Evolutionary conservation across 2,329 filamentous ascomycete species (phyloP).

Genomic region (Cladophialophora yegresii): DNA sequence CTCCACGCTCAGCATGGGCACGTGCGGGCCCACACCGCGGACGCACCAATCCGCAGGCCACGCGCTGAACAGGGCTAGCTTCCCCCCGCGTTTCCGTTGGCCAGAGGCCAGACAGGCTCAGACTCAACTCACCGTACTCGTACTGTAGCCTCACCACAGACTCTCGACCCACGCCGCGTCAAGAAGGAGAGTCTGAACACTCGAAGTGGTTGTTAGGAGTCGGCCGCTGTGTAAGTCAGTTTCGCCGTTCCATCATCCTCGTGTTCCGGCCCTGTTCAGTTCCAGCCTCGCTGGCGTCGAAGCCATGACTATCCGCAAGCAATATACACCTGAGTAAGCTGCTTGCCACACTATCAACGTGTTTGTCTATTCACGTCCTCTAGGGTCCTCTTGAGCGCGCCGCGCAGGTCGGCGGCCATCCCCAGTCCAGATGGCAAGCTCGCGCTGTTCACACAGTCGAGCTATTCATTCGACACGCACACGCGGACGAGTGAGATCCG

Average conservation of each 20-base stretch:
- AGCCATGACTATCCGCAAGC: slow-evolving; percentile 30
- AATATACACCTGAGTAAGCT: slow-evolving; percentile 32
- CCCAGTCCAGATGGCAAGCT: slow-evolving; percentile 52
- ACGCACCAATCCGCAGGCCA: background rate
- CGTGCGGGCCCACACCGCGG: slow-evolving; percentile 13
- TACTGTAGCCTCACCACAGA: background rate
- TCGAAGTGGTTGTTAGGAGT: background rate
- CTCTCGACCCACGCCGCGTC: slow-evolving; percentile 1
- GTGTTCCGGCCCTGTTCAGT: background rate
- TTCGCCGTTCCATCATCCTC: background rate
- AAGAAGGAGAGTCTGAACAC: background rate
- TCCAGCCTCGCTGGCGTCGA: background rate
- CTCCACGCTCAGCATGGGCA: slow-evolving; percentile 8
- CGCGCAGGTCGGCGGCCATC: slow-evolving; percentile 48
- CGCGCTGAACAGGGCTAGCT: slow-evolving; percentile 13
- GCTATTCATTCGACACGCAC: slow-evolving; percentile 55
- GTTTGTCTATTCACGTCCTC: slow-evolving; percentile 3
- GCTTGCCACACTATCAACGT: slow-evolving; percentile 1
- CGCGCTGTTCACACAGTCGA: slow-evolving; percentile 51
- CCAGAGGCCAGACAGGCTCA: background rate
- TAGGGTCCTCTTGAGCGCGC: slow-evolving; percentile 52
- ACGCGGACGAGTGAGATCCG: slow-evolving; percentile 51
- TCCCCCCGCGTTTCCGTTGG: slow-evolving; percentile 27
- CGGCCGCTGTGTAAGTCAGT: background rate
- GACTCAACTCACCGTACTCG: background rate